Conservation (phyloP, 192 early-diverging fungal genomes). For the Coemansia sp. region DNA sequence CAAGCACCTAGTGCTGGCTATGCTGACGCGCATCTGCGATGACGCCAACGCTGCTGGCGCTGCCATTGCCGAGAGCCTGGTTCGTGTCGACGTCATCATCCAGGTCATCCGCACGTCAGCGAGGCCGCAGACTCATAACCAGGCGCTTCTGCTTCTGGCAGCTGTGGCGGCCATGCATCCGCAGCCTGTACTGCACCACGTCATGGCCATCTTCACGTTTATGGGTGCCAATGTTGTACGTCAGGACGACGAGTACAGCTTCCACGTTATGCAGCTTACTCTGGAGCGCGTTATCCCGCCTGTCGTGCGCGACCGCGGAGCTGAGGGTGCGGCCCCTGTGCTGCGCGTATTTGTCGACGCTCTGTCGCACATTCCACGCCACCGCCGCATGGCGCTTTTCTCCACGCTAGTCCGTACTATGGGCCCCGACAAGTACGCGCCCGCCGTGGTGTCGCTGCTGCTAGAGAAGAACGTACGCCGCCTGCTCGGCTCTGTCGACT, state of each 20-base stretch:
- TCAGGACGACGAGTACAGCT: conserved; percentile 96
- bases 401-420: conserved; percentile 75
- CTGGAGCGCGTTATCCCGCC: conserved; percentile 84
- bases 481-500: conserved; percentile 17
- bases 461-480: conserved; percentile 67
- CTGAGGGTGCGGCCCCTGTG: conserved; percentile 66
- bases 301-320: conserved; percentile 48
- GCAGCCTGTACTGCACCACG: conserved; percentile 81
- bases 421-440: conserved; percentile 71
- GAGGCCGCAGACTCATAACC: conserved; percentile 95
- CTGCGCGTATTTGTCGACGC: conserved; percentile 91
- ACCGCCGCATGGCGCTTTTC: conserved; percentile 86
- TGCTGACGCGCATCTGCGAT: conserved; percentile 59
- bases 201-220: conserved; percentile 97
- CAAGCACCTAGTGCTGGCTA: conserved; percentile 79
- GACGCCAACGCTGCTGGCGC: conserved; percentile 9
- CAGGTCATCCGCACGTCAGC: conserved; percentile 82
- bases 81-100: conserved; percentile 85
- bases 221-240: conserved; percentile 93
- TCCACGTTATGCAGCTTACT: conserved; percentile 90
- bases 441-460: conserved; percentile 68
- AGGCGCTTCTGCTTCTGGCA: conserved; percentile 80
- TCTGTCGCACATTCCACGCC: conserved; percentile 86
- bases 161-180: conserved; percentile 78
- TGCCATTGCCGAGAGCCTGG: conserved; percentile 52